phyloP scores from a whole-genome alignment of 306 rosid species.

The Arachis hypogaea region DNA sequence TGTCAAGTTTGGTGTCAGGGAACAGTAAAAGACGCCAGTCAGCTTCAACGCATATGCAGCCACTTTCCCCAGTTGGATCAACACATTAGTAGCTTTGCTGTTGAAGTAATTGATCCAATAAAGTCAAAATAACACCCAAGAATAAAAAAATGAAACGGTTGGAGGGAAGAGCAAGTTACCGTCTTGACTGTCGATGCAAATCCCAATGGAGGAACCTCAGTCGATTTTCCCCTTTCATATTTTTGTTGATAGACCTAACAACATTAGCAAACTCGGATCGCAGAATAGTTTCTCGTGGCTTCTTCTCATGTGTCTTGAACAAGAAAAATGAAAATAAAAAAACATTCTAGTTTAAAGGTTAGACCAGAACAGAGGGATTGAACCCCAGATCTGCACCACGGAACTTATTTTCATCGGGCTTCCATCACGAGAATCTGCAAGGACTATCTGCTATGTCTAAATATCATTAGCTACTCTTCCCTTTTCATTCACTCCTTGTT shows the following conservation, averaged over 20 bases:
- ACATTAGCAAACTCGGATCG: constrained; percentile 75
- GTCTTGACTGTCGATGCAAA: constrained; percentile 33
- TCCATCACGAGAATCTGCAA: too few species aligned
- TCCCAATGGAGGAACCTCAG: constrained; percentile 93
- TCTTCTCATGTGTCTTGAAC: constrained; percentile 51
- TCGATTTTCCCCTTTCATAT: constrained; percentile 54
- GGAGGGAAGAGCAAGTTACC: too few species aligned
- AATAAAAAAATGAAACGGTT: too few species aligned
- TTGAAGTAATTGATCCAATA: too few species aligned
- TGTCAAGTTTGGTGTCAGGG: too few species aligned
- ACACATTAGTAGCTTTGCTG: constrained; percentile 80
- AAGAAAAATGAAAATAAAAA: constrained; percentile 24
- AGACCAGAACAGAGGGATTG: neutral
- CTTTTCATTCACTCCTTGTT: constrained; percentile 91
- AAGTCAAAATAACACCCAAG: too few species aligned
- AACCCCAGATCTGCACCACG: too few species aligned
- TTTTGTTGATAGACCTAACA: constrained; percentile 65
- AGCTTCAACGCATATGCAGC: constrained; percentile 70
- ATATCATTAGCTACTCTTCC: constrained; percentile 94
- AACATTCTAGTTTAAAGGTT: constrained; percentile 20
- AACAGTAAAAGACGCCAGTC: constrained; percentile 36
- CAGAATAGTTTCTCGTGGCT: too few species aligned
- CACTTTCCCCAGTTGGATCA: constrained; percentile 72
- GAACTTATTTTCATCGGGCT: too few species aligned
- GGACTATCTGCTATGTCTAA: too few species aligned